Evolutionary conservation across 345 rosid genomes (phyloP).

Genomic region (Eucalyptus grandis): DNA sequence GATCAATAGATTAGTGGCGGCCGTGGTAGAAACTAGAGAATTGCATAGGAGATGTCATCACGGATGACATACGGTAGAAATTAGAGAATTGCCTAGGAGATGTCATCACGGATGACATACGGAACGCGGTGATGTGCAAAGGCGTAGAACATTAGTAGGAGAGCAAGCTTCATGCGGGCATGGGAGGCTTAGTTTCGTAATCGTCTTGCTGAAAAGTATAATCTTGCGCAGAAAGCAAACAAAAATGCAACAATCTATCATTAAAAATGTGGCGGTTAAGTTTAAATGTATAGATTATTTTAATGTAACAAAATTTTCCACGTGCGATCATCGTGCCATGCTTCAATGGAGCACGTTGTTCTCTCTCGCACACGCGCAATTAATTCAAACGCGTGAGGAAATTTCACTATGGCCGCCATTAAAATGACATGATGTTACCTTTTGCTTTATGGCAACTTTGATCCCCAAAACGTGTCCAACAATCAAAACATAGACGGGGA

Average conservation of each 20-base stretch:
- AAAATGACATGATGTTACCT: not conserved
- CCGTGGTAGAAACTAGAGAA: not conserved
- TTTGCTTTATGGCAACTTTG: not conserved
- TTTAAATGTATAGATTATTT: not conserved
- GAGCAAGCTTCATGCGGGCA: not conserved
- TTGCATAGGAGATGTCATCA: not conserved
- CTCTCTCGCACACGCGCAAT: too few species aligned
- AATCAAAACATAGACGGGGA: not conserved
- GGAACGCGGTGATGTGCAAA: not conserved
- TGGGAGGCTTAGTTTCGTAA: not conserved
- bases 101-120: not conserved
- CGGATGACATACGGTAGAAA: not conserved
- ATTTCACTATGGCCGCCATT: not conserved
- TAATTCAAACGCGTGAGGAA: not conserved
- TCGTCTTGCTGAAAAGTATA: not conserved
- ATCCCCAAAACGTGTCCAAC: not conserved
- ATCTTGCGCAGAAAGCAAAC: not conserved
- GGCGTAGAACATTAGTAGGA: not conserved
- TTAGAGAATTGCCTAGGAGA: too few species aligned
- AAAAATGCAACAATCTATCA: not conserved
- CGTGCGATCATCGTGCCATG: not conserved
- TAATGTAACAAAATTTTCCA: fast-evolving
- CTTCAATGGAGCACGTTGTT: too few species aligned
- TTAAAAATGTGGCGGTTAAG: not conserved
- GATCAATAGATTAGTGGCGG: not conserved